These are phyloP conservation scores for Solanum medicagineum DNA, from an alignment of 257 asterid genomes.

Conservation along the genomic window DNA sequence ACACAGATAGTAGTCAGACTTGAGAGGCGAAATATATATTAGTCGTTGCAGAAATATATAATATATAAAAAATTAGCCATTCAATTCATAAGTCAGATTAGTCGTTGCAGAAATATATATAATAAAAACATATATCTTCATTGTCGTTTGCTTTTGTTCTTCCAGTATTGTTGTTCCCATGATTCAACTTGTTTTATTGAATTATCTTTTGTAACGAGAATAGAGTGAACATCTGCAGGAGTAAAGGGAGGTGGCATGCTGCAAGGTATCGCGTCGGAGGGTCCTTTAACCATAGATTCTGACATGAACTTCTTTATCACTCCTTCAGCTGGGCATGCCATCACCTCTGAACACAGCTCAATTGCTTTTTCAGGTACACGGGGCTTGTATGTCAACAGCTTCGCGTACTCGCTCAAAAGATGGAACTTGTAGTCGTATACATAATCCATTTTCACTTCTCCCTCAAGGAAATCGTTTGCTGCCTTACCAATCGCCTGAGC, in stretches of 20 bases:
- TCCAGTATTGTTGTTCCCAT: conserved; percentile 60
- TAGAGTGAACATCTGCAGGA: conserved; percentile 40
- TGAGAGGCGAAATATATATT: background rate
- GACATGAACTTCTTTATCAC: conserved; percentile 45
- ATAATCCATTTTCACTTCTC: conserved; percentile 44
- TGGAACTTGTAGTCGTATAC: conserved; percentile 93
- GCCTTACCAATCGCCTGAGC: conserved; percentile 61
- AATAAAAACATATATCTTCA: background rate
- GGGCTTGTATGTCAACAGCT: conserved; percentile 69
- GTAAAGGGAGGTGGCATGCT: conserved; percentile 56
- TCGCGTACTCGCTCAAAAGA: conserved; percentile 46
- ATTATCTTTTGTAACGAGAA: conserved; percentile 18
- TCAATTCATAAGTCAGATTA: background rate
- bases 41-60: background rate
- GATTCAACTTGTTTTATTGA: conserved; percentile 45
- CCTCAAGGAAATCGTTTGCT: conserved; percentile 42
- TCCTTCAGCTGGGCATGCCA: conserved; percentile 49
- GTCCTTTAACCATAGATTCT: conserved; percentile 51
- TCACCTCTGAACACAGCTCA: conserved; percentile 55
- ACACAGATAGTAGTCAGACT: background rate
- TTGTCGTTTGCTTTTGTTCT: conserved; percentile 8
- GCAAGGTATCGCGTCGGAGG: conserved; percentile 35
- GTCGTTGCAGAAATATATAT: background rate
- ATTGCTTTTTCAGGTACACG: conserved; percentile 33
- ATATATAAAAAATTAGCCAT: background rate